Conservation (phyloP, 768 basidiomycete genomes). For the Boletus huronensis region DNA sequence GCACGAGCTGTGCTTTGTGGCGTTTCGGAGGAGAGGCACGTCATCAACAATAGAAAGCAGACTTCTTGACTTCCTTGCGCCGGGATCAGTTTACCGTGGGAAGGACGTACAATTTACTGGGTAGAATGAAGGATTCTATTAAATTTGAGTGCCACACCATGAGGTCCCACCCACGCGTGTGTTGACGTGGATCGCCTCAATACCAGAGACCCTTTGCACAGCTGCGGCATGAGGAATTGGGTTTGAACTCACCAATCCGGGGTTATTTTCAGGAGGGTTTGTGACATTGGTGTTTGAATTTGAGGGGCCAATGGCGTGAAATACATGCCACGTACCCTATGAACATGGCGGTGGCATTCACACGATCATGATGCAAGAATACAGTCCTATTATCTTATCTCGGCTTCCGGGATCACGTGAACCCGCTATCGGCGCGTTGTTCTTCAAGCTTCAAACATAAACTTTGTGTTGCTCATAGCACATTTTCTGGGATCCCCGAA, state of each 20-base stretch:
- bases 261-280: not conserved
- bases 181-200: not conserved
- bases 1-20: constrained; percentile 28
- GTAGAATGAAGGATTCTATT: constrained; percentile 8
- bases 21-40: constrained; percentile 9
- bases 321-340: not conserved
- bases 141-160: constrained; percentile 11
- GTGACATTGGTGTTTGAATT: not conserved
- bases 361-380: not conserved
- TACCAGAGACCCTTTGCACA: not conserved
- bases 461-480: not conserved
- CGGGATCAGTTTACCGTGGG: constrained; percentile 14
- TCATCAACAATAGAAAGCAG: constrained; percentile 17
- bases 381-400: not conserved
- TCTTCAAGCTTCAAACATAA: not conserved
- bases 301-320: not conserved
- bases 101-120: not conserved
- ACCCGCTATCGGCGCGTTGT: not conserved
- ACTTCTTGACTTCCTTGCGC: constrained; percentile 23
- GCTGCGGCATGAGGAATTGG: not conserved
- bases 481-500: not conserved
- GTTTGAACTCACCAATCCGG: not conserved
- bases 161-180: constrained; percentile 17
- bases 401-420: not conserved
- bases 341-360: not conserved